These are phyloP conservation scores for Pichia norvegensis DNA, from an alignment of 1,139 yeast genomes.

Conservation along the genomic window DNA sequence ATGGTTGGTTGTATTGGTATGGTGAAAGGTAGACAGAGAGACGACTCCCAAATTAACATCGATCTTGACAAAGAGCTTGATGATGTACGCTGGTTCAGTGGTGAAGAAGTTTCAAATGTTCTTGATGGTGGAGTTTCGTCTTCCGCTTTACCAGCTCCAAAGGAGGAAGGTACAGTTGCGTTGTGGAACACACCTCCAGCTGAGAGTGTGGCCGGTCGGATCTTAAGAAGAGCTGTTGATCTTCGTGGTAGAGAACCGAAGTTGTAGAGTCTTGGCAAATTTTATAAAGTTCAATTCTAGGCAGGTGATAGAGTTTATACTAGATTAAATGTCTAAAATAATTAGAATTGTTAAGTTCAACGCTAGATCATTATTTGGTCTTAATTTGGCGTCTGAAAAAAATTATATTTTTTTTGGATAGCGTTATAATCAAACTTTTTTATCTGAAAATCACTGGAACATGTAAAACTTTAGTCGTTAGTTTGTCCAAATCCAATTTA, in stretches of 20 bases:
- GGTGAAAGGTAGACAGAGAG: conserved; percentile 51
- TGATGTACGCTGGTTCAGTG: conserved; percentile 80
- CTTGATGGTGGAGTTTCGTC: conserved; percentile 3
- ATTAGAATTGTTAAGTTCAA: too few species aligned
- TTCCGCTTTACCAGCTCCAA: background rate
- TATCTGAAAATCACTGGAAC: too few species aligned
- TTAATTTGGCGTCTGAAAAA: too few species aligned
- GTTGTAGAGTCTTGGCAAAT: too few species aligned
- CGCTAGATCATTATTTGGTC: too few species aligned
- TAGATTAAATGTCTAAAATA: too few species aligned
- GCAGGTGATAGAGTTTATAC: too few species aligned
- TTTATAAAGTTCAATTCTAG: too few species aligned
- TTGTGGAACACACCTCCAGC: conserved; percentile 13
- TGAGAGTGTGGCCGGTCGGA: conserved; percentile 16
- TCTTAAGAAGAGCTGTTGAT: conserved; percentile 1
- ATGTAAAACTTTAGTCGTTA: too few species aligned
- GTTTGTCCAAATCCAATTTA: too few species aligned
- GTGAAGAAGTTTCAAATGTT: conserved; percentile 34
- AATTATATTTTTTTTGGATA: too few species aligned
- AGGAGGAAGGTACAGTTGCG: background rate
- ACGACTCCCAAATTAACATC: conserved; percentile 52
- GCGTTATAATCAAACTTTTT: too few species aligned
- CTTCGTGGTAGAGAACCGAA: background rate
- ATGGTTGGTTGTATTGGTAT: conserved; percentile 89
- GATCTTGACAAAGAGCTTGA: conserved; percentile 79